Evolutionary conservation across 805 yeast species (phyloP), one percentile per base, ranked within the genome.

Genomic region (Scheffersomyces ergatensis): DNA sequence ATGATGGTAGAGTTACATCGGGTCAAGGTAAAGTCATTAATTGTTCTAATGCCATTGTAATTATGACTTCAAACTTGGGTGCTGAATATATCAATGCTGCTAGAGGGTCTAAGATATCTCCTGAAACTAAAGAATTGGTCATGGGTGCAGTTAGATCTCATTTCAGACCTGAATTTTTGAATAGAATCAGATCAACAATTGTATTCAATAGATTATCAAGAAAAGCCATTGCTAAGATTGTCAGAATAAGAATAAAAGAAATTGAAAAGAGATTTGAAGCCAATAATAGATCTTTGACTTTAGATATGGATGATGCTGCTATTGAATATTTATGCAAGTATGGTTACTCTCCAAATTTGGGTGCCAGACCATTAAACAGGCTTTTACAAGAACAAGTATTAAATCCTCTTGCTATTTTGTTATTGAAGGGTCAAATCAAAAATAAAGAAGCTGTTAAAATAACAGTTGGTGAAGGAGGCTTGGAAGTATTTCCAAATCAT

Each of bases 51-150:
- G 78, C 89, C 37, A 89, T 93, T 51, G 78, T 93, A 48, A 92
- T 93, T 50, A 88, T 93, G 97, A 93, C 99, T 0, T 92, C 98
- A 20, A 93, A 93, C 65, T 78, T 93, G 57, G 99, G 99, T 48
- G 98, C 99, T 8, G 89, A 89, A 60, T 89, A 72, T 58, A 85
- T 93, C 63, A 82, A 80, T 57, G 76, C 83, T 2, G 49, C 82
- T 7, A 82, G 81, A 50, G 77, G 80, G 26, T 62, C 88, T 8
- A 82, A 79, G 62, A 72, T 92, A 37, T 81, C 82, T 33, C 77
- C 76, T 4, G 76, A 75, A 32, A 84, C 95, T 13, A 83, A 80
- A 57, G 85, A 82, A 31, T 70, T 76, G 47, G 98, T 93, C 9
- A 83, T 92, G 93, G 76, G 72, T 25, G 76, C 92, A 1, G 96